Conservation (phyloP, 2,329 filamentous ascomycete genomes). For the Cadophora sp. region DNA sequence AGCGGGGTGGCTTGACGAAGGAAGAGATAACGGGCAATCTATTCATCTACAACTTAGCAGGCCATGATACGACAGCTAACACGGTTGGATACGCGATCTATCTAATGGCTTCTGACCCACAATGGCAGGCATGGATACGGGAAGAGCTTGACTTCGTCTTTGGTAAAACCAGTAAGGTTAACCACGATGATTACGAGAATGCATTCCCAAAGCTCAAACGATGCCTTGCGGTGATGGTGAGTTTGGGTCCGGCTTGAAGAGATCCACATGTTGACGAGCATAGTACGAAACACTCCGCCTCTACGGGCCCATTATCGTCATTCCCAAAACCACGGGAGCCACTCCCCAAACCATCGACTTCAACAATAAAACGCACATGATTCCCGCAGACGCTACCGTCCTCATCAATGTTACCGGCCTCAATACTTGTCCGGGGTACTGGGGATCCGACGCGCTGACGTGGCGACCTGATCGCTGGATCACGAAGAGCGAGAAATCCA, state of each 20-base stretch:
- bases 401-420: constrained; percentile 24
- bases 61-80: constrained; percentile 44
- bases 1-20: constrained; percentile 43
- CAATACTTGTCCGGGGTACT: constrained; percentile 26
- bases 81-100: constrained; percentile 38
- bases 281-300: constrained; percentile 57
- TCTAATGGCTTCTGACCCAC: constrained; percentile 35
- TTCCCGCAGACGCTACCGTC: constrained; percentile 39
- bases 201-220: constrained; percentile 51
- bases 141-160: constrained; percentile 35
- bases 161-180: constrained; percentile 34
- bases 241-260: neutral
- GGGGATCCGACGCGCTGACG: constrained; percentile 28
- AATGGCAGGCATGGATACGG: constrained; percentile 34
- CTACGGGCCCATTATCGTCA: constrained; percentile 58
- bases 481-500: neutral
- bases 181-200: constrained; percentile 46
- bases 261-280: neutral
- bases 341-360: constrained; percentile 27
- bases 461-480: constrained; percentile 34
- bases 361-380: constrained; percentile 11
- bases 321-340: constrained; percentile 54
- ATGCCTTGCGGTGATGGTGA: constrained; percentile 48
- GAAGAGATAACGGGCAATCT: constrained; percentile 44
- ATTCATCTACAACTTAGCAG: constrained; percentile 44